Base-by-base conservation (phyloP, 2,329 filamentous ascomycete species). In the Talaromyces sp. region DNA sequence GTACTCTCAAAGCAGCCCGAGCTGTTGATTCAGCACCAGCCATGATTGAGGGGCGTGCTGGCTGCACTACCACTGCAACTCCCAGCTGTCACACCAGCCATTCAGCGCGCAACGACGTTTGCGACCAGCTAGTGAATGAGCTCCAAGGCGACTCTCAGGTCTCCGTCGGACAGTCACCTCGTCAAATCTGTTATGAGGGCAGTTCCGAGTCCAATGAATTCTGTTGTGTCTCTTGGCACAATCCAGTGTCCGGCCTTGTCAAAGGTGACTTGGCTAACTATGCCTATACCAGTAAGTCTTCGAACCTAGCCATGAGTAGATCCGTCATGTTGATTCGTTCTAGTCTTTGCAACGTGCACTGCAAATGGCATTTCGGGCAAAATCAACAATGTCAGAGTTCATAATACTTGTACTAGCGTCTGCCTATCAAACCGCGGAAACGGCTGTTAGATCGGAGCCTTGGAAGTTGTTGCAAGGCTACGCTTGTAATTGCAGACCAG, bases 181-280 rank as follows among this genome's bases (percentile, higher is more conserved):
- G 57, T 13, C 57, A 60, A 24, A 60, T 60, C 41, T 60, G 57
- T 45, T 60, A 60, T 22, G 39, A 60, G 35, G 57, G 57, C 41
- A 60, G 5, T 24, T 60, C 57, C 16, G 39, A 60, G 24, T 35
- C 24, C 39, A 47, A 60, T 47, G 24, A 1, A 11, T 47, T 35
- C 16, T 60, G 57, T 14, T 60, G 57, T 60, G 57, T 60, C 27
- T 60, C 57, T 37, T 60, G 41, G 57, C 57, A 60, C 41, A 60
- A 60, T n/a, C 11, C n/a, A 60, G 27, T 60, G n/a, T 41, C 57
- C 16, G 24, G 39, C 9, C 57, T 60, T 47, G 16, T 8, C 14
- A 60, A 49, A 45, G 14, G 5, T 35, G 57, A 60, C 41, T 49
- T 60, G 57, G 11, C 6, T 33, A 1, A 22, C 3, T 35, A 47